These are phyloP conservation scores for Iris macrosiphon DNA, from an alignment of 106 monocot genomes.

Conservation along the genomic window DNA sequence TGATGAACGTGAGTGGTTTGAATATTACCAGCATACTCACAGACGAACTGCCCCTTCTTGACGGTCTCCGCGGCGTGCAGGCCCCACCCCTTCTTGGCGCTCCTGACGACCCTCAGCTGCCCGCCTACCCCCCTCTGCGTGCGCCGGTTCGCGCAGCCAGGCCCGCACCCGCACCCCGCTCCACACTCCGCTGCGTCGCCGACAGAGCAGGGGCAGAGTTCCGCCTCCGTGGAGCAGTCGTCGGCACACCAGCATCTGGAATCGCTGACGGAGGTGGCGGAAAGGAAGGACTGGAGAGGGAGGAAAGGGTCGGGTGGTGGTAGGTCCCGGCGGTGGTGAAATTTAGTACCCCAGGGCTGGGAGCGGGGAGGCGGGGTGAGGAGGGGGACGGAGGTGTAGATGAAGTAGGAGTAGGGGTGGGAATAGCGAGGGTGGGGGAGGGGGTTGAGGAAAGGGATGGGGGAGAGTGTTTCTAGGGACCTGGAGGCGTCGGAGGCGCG, in stretches of 20 bases:
- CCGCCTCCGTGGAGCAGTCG: slow-evolving; percentile 1
- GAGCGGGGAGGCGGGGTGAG: slow-evolving; percentile 2
- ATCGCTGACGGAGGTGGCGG: neutral
- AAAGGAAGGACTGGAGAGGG: neutral
- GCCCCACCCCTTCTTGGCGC: slow-evolving; percentile 55
- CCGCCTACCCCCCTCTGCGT: slow-evolving; percentile 48
- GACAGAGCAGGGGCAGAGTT: slow-evolving; percentile 16
- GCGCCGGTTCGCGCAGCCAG: slow-evolving; percentile 31
- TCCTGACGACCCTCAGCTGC: slow-evolving; percentile 32
- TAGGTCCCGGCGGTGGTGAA: too few relatives aligned
- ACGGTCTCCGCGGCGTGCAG: slow-evolving; percentile 44
- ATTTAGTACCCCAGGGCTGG: slow-evolving; percentile 26
- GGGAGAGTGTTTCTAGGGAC: slow-evolving; percentile 38
- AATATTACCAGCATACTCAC: slow-evolving; percentile 58
- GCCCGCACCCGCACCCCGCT: slow-evolving; percentile 29
- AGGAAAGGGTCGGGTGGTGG: slow-evolving; percentile 4
- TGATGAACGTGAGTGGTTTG: neutral
- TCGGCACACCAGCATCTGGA: slow-evolving; percentile 25
- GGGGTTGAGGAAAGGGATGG: slow-evolving; percentile 53
- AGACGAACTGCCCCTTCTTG: slow-evolving; percentile 38
- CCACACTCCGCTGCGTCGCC: slow-evolving; percentile 47
- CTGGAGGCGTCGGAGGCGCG: slow-evolving; percentile 50
- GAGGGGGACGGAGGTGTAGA: slow-evolving; percentile 27
- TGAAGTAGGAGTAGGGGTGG: slow-evolving; percentile 41
- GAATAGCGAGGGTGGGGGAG: too few relatives aligned